Evolutionary conservation across 2,329 filamentous ascomycete genomes (phyloP), one percentile per base, ranked within the genome.

Genomic region (Cladosporium sp.): DNA sequence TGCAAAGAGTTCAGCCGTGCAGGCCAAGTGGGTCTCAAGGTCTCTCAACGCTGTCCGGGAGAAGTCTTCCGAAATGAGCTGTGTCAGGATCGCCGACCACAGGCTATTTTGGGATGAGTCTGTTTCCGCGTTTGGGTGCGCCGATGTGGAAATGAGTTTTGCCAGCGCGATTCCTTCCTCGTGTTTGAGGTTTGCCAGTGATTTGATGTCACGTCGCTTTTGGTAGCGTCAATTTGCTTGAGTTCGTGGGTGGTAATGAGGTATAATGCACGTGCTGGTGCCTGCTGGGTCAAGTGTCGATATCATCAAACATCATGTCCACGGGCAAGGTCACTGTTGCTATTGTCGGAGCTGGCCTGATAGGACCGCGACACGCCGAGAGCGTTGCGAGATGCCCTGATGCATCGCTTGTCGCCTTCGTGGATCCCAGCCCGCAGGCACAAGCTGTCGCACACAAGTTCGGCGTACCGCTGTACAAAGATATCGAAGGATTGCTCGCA

Each of bases 331-430:
- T 58, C 38, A 58, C 20, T 28, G 75, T 81, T 54, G 75, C 76
- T 22, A 71, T 82, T 51, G 70, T 82, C 58, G 80, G 79, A 37
- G 73, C 73, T 30, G 81, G 80, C 2, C 67, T 78, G 14, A 82
- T 82, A 52, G 80, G 80, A 3, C 79, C 79, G 37, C 74, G 79
- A 20, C 80, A 83, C 64, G 79, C 78, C 0, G 66, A 76, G 61
- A 76, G 78, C 15, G 71, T 82, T 8, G 59, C 73, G 28, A 63
- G 67, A 3, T 74, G 76, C 59, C 68, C 72, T 5, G 65, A 67
- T 17, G 74, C 78, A 20, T 65, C 69, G 8, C 71, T 82, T 3
- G 58, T 70, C 12, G 79, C 76, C 39, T 70, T 82, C 17, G 75
- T 82, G 42, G 79, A 82, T 61, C 78, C 78, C 19, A 71, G 73